Evolutionary conservation across 2,329 filamentous ascomycete species (phyloP).

Genomic region (Fusarium nematophilum): DNA sequence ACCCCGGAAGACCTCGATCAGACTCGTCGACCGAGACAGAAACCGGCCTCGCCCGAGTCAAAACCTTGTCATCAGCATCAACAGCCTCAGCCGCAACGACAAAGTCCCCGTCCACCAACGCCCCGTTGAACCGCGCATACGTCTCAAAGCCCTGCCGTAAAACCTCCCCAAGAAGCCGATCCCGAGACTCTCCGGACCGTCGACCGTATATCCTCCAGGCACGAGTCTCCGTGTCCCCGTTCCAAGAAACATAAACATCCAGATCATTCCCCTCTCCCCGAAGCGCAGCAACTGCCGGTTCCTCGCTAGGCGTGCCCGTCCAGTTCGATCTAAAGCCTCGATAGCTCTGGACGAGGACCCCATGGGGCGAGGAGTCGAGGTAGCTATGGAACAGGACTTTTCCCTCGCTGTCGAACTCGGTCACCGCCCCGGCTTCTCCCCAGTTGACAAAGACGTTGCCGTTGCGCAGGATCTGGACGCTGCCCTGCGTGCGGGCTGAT

Average conservation of each 20-base stretch:
- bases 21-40: too few species aligned
- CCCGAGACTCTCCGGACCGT: too few species aligned
- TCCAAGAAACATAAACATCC: conserved; percentile 5
- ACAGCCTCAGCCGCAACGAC: too few species aligned
- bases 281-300: conserved; percentile 42
- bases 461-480: conserved; percentile 63
- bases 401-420: conserved; percentile 59
- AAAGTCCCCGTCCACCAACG: too few species aligned
- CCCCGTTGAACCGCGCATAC: too few species aligned
- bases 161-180: too few species aligned
- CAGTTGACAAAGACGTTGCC: conserved; percentile 68
- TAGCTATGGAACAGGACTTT: conserved; percentile 63
- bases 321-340: conserved; percentile 65
- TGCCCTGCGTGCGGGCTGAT: conserved; percentile 60
- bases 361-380: conserved; percentile 47
- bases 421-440: conserved; percentile 63
- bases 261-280: too few species aligned
- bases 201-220: too few species aligned
- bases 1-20: too few species aligned
- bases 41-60: too few species aligned
- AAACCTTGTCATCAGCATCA: too few species aligned
- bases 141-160: too few species aligned
- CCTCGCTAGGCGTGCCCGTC: conserved; percentile 56
- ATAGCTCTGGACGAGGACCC: conserved; percentile 61
- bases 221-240: conserved; percentile 11